These are phyloP conservation scores for Dissophora ornata DNA, from an alignment of 192 early-diverging fungal species.

Conservation along the genomic window DNA sequence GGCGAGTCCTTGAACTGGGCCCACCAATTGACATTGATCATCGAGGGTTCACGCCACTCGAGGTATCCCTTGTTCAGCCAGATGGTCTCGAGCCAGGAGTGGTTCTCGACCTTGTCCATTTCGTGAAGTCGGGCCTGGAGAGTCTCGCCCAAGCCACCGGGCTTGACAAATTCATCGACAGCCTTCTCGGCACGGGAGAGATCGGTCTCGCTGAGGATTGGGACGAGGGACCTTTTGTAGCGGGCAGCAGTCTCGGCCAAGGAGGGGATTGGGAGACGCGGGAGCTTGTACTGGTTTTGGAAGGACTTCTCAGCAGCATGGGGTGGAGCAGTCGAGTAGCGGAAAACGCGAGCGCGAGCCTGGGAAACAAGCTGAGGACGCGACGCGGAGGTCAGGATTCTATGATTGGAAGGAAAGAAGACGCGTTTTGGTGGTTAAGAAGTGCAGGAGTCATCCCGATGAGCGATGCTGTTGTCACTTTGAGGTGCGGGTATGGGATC, in stretches of 20 bases:
- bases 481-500: background rate
- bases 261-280: conserved; percentile 87
- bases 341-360: conserved; percentile 6
- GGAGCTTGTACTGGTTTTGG: conserved; percentile 74
- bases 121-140: conserved; percentile 80
- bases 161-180: conserved; percentile 75
- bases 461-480: conserved; percentile 6
- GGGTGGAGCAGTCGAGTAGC: conserved; percentile 29
- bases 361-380: conserved; percentile 16
- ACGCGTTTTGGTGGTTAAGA: too few relatives aligned
- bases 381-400: conserved; percentile 17
- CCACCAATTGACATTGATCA: conserved; percentile 95
- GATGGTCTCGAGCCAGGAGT: conserved; percentile 92
- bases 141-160: conserved; percentile 74
- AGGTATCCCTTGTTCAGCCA: conserved; percentile 87
- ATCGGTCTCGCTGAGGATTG: conserved; percentile 73
- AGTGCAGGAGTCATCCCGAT: background rate
- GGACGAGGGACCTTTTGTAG: conserved; percentile 79
- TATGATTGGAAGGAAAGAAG: conserved; percentile 1
- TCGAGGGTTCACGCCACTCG: conserved; percentile 83
- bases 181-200: conserved; percentile 69
- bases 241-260: conserved; percentile 80
- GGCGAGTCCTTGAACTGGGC: conserved; percentile 73
- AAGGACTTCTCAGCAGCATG: conserved; percentile 61
- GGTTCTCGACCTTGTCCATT: conserved; percentile 73